Evolutionary conservation across 2,329 filamentous ascomycete genomes (phyloP).

Genomic region (Mycosphaerella arachidis): DNA sequence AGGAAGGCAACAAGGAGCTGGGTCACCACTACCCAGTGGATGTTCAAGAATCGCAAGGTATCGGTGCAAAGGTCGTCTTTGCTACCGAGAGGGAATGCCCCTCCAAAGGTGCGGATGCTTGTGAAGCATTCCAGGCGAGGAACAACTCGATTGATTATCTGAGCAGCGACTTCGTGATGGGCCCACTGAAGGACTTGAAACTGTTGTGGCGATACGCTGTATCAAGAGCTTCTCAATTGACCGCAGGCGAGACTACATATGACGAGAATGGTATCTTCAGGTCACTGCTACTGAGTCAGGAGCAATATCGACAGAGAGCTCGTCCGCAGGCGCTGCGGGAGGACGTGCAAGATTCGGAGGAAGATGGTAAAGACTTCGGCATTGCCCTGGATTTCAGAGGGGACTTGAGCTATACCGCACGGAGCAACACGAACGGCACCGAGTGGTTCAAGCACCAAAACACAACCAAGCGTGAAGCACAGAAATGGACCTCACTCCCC

Average conservation of each 20-base stretch:
- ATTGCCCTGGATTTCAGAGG: slow-evolving; percentile 6
- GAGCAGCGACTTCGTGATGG: slow-evolving; percentile 9
- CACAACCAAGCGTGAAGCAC: background rate
- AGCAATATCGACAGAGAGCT: background rate
- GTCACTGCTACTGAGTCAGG: slow-evolving; percentile 1
- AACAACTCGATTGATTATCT: slow-evolving; percentile 9
- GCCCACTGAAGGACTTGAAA: slow-evolving; percentile 4
- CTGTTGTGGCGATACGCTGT: slow-evolving; percentile 7
- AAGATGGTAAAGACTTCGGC: background rate
- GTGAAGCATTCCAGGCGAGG: slow-evolving; percentile 3
- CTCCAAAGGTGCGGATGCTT: background rate
- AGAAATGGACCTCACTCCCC: background rate
- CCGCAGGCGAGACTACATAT: background rate
- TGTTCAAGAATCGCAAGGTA: background rate
- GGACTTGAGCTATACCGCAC: slow-evolving; percentile 4
- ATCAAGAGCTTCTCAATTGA: background rate
- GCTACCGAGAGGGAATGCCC: slow-evolving; percentile 6
- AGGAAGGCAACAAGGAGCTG: background rate
- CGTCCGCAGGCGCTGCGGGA: background rate
- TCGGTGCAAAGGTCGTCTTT: slow-evolving; percentile 9
- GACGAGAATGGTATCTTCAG: slow-evolving; percentile 13
- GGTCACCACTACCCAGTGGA: background rate
- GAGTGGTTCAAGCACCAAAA: slow-evolving; percentile 2
- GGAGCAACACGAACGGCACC: background rate
- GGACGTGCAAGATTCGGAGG: background rate